phyloP scores from a whole-genome alignment of 306 rosid species.

The Purshia tridentata region DNA sequence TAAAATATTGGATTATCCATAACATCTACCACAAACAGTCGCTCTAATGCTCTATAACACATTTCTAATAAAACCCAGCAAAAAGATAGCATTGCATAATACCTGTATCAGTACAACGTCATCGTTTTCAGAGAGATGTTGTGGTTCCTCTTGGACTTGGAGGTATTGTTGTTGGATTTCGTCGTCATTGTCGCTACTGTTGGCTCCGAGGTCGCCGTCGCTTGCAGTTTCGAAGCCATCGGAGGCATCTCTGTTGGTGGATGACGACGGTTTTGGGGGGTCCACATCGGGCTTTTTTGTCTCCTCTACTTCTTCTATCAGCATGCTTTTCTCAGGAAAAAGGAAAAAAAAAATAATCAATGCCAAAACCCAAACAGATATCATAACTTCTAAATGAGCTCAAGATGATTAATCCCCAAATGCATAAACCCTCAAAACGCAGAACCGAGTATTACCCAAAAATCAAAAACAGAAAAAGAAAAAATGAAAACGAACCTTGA shows the following conservation, averaged over 20 bases:
- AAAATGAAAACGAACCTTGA: too few species aligned
- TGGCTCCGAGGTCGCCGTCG: slow-evolving; percentile 46
- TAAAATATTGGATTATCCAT: background rate
- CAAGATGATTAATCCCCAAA: too few species aligned
- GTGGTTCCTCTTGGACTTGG: background rate
- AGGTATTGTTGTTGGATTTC: background rate
- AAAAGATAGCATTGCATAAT: background rate
- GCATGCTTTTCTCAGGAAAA: background rate
- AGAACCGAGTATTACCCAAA: too few species aligned
- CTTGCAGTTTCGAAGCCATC: slow-evolving; percentile 67
- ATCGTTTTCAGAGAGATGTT: background rate
- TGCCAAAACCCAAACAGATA: too few species aligned
- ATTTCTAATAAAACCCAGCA: background rate
- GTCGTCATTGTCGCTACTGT: slow-evolving; percentile 19
- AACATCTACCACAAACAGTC: too few species aligned
- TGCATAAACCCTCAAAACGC: too few species aligned
- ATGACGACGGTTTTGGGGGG: slow-evolving; percentile 23
- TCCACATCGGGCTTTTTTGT: slow-evolving; percentile 13
- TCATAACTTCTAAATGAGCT: too few species aligned
- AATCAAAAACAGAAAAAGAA: too few species aligned
- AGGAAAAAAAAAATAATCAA: too few species aligned
- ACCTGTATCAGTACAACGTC: slow-evolving; percentile 8
- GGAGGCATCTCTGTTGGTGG: slow-evolving; percentile 22
- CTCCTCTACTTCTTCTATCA: slow-evolving; percentile 30
- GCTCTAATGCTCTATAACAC: background rate